These are phyloP conservation scores for Nicotiana otophora DNA, from an alignment of 257 asterid species.

Conservation along the genomic window DNA sequence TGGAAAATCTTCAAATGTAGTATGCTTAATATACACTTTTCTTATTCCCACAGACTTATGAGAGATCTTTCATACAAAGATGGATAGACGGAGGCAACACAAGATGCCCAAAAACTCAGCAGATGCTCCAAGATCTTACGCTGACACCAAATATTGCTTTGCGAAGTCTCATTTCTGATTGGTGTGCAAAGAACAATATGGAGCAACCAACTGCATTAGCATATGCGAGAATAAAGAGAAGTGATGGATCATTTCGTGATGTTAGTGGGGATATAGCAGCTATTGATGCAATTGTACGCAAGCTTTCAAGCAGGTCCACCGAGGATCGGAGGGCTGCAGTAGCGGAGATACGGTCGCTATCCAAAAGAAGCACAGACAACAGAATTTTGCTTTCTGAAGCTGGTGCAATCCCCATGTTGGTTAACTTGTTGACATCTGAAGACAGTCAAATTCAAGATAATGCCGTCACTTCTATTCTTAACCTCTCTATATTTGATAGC, in stretches of 20 bases:
- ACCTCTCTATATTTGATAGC: slow-evolving; percentile 72
- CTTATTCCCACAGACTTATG: slow-evolving; percentile 65
- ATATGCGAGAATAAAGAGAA: slow-evolving; percentile 61
- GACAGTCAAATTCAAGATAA: slow-evolving; percentile 71
- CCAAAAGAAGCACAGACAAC: slow-evolving; percentile 90
- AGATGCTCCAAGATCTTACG: slow-evolving; percentile 68
- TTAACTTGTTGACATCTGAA: slow-evolving; percentile 61
- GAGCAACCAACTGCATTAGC: slow-evolving; percentile 55
- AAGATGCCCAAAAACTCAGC: slow-evolving; percentile 96
- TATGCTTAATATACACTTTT: neutral
- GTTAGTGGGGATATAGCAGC: slow-evolving; percentile 66
- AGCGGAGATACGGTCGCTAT: slow-evolving; percentile 72
- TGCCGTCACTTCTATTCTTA: slow-evolving; percentile 80
- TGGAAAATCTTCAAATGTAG: neutral
- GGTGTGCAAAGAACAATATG: slow-evolving; percentile 63
- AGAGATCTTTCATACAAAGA: slow-evolving; percentile 88
- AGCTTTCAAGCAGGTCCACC: slow-evolving; percentile 54
- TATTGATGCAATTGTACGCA: slow-evolving; percentile 58
- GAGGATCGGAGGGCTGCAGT: slow-evolving; percentile 72
- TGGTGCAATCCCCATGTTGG: slow-evolving; percentile 82
- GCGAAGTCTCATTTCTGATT: slow-evolving; percentile 73
- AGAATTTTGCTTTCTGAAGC: slow-evolving; percentile 85
- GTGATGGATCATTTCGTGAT: slow-evolving; percentile 87
- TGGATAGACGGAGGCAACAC: slow-evolving; percentile 95
- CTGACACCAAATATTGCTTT: slow-evolving; percentile 81